Evolutionary conservation across 352 stramenopile species (phyloP).

Genomic region (Phytophthora niederhauseri): DNA sequence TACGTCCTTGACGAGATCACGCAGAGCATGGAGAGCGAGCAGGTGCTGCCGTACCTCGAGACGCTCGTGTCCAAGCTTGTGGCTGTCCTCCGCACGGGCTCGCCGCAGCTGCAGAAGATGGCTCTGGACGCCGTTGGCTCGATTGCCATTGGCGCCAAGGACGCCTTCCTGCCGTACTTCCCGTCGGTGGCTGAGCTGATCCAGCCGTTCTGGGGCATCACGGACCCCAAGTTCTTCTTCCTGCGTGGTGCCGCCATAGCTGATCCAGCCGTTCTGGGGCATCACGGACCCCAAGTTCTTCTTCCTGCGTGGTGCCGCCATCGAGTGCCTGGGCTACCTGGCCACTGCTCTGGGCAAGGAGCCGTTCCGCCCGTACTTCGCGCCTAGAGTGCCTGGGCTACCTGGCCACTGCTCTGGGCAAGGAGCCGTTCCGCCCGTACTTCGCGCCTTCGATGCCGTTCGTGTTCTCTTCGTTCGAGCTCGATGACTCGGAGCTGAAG

Average conservation of each 20-base stretch:
- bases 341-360: slow-evolving; percentile 96
- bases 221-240: slow-evolving; percentile 93
- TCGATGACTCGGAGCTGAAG: slow-evolving; percentile 97
- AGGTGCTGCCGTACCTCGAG: slow-evolving; percentile 95
- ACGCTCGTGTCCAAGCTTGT: slow-evolving; percentile 97
- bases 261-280: slow-evolving; percentile 90
- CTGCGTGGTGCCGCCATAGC: slow-evolving; percentile 94
- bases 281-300: slow-evolving; percentile 94
- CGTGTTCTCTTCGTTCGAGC: slow-evolving; percentile 92
- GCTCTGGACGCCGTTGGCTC: slow-evolving; percentile 95
- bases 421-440: slow-evolving; percentile 96
- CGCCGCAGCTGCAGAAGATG: slow-evolving; percentile 97
- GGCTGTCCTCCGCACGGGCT: slow-evolving; percentile 91
- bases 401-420: slow-evolving; percentile 96
- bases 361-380: slow-evolving; percentile 95
- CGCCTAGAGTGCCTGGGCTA: slow-evolving; percentile 97
- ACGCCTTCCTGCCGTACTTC: slow-evolving; percentile 97
- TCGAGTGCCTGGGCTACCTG: slow-evolving; percentile 99
- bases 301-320: slow-evolving; percentile 94
- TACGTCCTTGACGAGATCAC: slow-evolving; percentile 99
- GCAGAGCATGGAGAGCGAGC: slow-evolving; percentile 96
- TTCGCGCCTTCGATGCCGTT: slow-evolving; percentile 95
- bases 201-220: slow-evolving; percentile 91
- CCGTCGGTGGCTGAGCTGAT: slow-evolving; percentile 86
- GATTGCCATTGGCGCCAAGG: slow-evolving; percentile 97